Percentiles rank a stretch among this genome's conserved stretches.
Conservation (phyloP, 805 yeast genomes). For the Kazachstania viticola region DNA sequence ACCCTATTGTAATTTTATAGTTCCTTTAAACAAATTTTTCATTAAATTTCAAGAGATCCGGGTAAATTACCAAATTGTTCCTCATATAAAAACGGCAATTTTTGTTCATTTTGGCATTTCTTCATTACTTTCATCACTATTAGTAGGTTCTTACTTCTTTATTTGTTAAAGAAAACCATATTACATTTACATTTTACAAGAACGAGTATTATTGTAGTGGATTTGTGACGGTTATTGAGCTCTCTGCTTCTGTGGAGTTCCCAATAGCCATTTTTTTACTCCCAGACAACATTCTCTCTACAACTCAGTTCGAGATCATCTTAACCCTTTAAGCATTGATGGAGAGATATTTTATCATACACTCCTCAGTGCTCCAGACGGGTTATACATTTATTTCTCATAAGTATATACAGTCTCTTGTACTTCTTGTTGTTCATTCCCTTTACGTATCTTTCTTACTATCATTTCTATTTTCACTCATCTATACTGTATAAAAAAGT, state of each 20-base stretch:
- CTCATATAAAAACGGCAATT: too few relatives aligned
- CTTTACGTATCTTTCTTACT: too few relatives aligned
- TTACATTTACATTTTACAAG: constrained; percentile 24
- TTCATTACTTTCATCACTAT: too few relatives aligned
- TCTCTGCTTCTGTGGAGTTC: neutral
- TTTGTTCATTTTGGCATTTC: too few relatives aligned
- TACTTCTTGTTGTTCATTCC: too few relatives aligned
- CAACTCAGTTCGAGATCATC: constrained; percentile 28
- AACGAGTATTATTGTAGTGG: constrained; percentile 31
- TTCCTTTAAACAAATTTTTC: too few relatives aligned
- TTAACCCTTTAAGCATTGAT: constrained; percentile 8
- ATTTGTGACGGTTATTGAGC: constrained; percentile 17
- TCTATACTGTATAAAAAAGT: too few relatives aligned
- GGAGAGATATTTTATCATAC: constrained; percentile 1
- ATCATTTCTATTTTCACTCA: too few relatives aligned
- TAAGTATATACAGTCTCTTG: too few relatives aligned
- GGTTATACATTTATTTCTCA: constrained; percentile 11
- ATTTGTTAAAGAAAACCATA: constrained; percentile 9
- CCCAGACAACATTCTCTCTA: constrained; percentile 28
- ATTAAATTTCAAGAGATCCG: too few relatives aligned
- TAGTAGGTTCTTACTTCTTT: neutral
- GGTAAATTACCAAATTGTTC: too few relatives aligned
- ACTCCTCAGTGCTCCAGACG: constrained; percentile 18
- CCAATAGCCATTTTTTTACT: constrained; percentile 1
- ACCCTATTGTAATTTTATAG: too few relatives aligned